These are phyloP conservation scores for Xylariaceae sp. DNA, from an alignment of 2,329 filamentous ascomycete genomes.

Conservation along the genomic window DNA sequence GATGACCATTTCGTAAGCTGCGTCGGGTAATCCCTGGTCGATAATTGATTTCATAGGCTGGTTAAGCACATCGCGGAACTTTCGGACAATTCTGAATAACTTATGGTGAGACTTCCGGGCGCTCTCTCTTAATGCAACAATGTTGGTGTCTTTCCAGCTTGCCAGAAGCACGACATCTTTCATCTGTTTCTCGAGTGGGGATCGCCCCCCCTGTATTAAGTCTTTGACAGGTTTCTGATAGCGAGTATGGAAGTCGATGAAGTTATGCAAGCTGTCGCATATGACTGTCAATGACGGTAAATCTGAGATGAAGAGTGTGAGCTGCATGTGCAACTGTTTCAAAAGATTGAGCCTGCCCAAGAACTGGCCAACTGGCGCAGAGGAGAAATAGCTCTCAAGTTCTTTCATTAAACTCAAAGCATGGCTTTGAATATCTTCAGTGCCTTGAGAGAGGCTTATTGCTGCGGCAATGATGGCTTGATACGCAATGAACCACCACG, in stretches of 20 bases:
- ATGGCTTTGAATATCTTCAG: slow-evolving; percentile 67
- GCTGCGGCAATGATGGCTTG: slow-evolving; percentile 84
- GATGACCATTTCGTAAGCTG: slow-evolving; percentile 34
- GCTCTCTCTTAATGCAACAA: slow-evolving; percentile 86
- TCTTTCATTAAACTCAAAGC: slow-evolving; percentile 74
- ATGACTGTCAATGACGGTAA: slow-evolving; percentile 65
- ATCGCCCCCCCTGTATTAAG: slow-evolving; percentile 70
- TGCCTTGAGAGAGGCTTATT: slow-evolving; percentile 66
- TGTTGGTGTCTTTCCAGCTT: slow-evolving; percentile 98
- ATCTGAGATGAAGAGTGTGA: slow-evolving; percentile 66
- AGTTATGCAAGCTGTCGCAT: slow-evolving; percentile 72
- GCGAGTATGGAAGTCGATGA: slow-evolving; percentile 76
- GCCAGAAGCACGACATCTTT: slow-evolving; percentile 91
- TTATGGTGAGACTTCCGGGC: slow-evolving; percentile 90
- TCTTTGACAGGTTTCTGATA: slow-evolving; percentile 73
- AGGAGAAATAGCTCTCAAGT: slow-evolving; percentile 79
- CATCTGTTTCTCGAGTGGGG: slow-evolving; percentile 85
- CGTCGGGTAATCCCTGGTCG: slow-evolving; percentile 65
- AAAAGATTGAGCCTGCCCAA: slow-evolving; percentile 75
- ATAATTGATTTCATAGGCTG: slow-evolving; percentile 75
- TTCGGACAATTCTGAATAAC: slow-evolving; percentile 87
- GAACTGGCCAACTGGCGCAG: slow-evolving; percentile 83
- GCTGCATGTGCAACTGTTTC: slow-evolving; percentile 67
- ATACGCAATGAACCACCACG: slow-evolving; percentile 98
- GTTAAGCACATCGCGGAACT: slow-evolving; percentile 81